Conservation (phyloP, 2,329 filamentous ascomycete genomes). For the Uncinocarpus reesii region DNA sequence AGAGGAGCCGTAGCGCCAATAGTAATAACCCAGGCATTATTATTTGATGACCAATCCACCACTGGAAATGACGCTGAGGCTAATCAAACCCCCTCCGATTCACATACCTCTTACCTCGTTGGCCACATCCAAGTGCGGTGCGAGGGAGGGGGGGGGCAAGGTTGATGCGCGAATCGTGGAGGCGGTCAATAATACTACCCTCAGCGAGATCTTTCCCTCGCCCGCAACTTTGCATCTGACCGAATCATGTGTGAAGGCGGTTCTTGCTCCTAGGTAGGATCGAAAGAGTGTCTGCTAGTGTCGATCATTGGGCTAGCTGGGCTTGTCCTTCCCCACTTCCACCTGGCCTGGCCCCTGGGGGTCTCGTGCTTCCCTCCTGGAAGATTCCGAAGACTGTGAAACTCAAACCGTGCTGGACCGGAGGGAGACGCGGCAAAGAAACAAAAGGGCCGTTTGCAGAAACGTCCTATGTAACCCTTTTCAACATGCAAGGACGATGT, state of each 20-base stretch:
- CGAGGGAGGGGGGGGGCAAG: constrained; percentile 3
- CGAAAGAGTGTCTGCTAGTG: constrained; percentile 5
- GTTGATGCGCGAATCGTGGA: not conserved
- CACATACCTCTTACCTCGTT: not conserved
- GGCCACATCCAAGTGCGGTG: not conserved
- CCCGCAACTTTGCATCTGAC: not conserved
- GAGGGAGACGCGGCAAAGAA: not conserved
- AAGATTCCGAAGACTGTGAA: not conserved
- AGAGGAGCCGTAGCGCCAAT: too few species aligned
- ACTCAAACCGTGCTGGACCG: not conserved
- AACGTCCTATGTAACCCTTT: constrained; percentile 10
- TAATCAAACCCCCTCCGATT: constrained; percentile 1
- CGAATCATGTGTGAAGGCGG: not conserved
- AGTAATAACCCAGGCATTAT: too few species aligned
- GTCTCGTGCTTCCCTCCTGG: constrained; percentile 2
- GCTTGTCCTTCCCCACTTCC: constrained; percentile 3
- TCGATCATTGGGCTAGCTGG: constrained; percentile 8
- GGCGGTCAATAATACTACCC: constrained; percentile 10
- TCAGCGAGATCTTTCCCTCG: not conserved
- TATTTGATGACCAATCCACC: not conserved
- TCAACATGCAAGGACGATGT: constrained; percentile 9
- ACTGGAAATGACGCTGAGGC: not conserved
- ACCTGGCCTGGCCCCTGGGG: not conserved
- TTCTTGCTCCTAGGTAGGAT: constrained; percentile 2
- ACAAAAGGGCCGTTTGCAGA: constrained; percentile 5